Conservation (phyloP, 148 eudicot genomes). For the Rhododendron mucronatum region DNA sequence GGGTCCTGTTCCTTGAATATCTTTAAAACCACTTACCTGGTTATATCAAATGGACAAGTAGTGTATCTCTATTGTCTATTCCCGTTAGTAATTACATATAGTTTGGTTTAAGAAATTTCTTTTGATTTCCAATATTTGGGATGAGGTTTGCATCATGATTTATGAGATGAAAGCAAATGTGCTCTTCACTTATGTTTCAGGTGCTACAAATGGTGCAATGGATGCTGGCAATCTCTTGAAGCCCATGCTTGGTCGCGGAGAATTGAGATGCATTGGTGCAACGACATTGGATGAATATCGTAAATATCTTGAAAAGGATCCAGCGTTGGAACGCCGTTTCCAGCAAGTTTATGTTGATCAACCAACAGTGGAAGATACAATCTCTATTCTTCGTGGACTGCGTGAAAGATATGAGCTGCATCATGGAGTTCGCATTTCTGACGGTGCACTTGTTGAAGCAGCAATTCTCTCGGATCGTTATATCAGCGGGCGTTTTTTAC, state of each 20-base stretch:
- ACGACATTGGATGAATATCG: conserved; percentile 97
- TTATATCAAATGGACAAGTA: background rate
- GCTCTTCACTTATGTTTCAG: conserved; percentile 27
- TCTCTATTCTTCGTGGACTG: conserved; percentile 93
- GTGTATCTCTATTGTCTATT: background rate
- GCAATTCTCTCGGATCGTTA: conserved; percentile 95
- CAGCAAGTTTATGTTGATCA: conserved; percentile 98
- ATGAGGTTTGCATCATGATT: background rate
- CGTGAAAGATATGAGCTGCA: conserved; percentile 97
- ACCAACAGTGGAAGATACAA: conserved; percentile 88
- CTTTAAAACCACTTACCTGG: background rate
- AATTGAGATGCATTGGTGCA: conserved; percentile 95
- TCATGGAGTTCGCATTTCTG: conserved; percentile 96
- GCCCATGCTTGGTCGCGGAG: conserved; percentile 99
- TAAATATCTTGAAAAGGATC: conserved; percentile 95
- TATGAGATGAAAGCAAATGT: background rate
- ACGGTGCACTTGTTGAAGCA: conserved; percentile 92
- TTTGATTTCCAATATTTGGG: background rate
- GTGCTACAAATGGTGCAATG: conserved; percentile 98
- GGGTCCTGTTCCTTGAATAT: background rate
- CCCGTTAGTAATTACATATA: background rate
- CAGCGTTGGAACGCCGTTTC: conserved; percentile 94
- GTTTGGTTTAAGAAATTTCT: background rate
- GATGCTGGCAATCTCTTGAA: conserved; percentile 98
- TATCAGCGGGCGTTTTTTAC: conserved; percentile 89